phyloP scores from a whole-genome alignment of 805 yeast species.

The Tetrapisispora phaffii region DNA sequence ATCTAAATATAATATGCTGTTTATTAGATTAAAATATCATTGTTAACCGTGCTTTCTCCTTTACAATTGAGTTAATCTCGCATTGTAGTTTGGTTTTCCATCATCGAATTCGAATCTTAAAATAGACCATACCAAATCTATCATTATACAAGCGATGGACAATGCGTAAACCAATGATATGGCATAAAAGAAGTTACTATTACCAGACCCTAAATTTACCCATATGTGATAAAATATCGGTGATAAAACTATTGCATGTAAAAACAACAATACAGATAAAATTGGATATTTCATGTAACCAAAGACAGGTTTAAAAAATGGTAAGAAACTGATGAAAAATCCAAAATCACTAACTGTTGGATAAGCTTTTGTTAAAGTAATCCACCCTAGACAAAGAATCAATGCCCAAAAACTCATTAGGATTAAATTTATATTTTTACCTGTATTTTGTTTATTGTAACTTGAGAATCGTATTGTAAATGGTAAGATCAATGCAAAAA shows the following conservation, averaged over 20 bases:
- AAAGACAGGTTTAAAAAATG: conserved; percentile 38
- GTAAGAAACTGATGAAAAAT: conserved; percentile 38
- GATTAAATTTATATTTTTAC: not conserved
- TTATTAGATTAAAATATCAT: not conserved
- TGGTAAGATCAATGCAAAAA: conserved; percentile 60
- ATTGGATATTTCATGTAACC: conserved; percentile 39
- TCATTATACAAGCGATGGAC: conserved; percentile 55
- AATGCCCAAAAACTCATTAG: conserved; percentile 50
- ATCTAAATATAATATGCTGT: not conserved
- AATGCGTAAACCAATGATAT: conserved; percentile 72
- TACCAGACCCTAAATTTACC: conserved; percentile 91
- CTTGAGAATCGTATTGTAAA: conserved; percentile 54
- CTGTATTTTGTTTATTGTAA: not conserved
- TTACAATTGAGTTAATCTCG: conserved; percentile 44
- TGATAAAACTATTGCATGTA: conserved; percentile 54
- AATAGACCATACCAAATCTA: conserved; percentile 78
- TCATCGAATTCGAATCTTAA: conserved; percentile 57
- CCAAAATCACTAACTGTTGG: conserved; percentile 78
- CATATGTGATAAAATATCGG: conserved; percentile 90
- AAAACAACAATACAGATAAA: conserved; percentile 42
- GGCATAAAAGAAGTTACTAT: conserved; percentile 93
- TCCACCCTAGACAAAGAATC: conserved; percentile 39
- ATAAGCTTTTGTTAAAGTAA: conserved; percentile 67
- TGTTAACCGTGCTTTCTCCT: not conserved
- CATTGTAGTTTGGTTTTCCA: conserved; percentile 26